A percentile compares a stretch with the other conserved stretches of the same genome.
Evolutionary conservation across 1,284 basidiomycete species (phyloP).

Genomic region (Fomitopsis schrenkii): DNA sequence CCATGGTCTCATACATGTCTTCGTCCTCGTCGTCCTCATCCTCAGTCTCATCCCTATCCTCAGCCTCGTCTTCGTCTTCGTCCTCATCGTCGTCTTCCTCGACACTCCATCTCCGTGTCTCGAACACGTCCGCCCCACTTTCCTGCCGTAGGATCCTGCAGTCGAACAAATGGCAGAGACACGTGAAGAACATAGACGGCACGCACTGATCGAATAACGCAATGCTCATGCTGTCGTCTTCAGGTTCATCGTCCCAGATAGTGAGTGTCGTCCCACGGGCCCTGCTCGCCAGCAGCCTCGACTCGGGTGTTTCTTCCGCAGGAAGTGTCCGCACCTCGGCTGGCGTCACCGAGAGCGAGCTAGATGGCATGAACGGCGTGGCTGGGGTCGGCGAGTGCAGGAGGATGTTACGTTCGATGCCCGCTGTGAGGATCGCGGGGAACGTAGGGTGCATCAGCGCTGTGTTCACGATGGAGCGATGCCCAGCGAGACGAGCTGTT

Average conservation of each 20-base stretch:
- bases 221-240: constrained; percentile 37
- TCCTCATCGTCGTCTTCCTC: background rate
- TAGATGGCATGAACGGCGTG: constrained; percentile 40
- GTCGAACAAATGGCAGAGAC: background rate
- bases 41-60: background rate
- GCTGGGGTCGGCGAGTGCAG: constrained; percentile 59
- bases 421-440: constrained; percentile 61
- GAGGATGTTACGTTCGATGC: constrained; percentile 67
- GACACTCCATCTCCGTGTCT: constrained; percentile 29
- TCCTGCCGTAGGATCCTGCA: constrained; percentile 36
- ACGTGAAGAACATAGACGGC: background rate
- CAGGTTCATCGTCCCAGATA: constrained; percentile 33
- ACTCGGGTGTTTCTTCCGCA: constrained; percentile 23
- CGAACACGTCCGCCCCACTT: constrained; percentile 46
- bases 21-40: background rate
- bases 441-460: constrained; percentile 68
- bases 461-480: constrained; percentile 72
- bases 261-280: constrained; percentile 24
- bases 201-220: constrained; percentile 36
- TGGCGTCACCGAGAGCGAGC: constrained; percentile 37
- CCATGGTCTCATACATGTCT: background rate
- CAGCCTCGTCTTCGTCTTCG: too few species aligned
- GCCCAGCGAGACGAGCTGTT: constrained; percentile 53
- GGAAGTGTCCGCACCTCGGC: constrained; percentile 43
- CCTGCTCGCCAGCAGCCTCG: constrained; percentile 31